These are phyloP conservation scores for Sporisorium exsertum DNA, from an alignment of 1,284 basidiomycete genomes.

Conservation along the genomic window DNA sequence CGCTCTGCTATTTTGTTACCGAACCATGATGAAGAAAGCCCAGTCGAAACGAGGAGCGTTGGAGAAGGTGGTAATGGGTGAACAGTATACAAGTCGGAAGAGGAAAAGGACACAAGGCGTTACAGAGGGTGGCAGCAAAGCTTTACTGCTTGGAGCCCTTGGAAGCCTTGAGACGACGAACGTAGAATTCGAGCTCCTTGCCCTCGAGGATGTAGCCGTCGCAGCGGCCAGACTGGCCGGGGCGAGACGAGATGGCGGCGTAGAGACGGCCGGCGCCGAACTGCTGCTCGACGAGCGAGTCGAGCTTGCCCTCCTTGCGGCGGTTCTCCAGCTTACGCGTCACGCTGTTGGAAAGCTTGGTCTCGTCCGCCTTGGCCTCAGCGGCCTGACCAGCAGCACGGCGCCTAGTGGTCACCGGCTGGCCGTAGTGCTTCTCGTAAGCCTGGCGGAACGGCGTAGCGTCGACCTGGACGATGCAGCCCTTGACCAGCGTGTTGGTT, in stretches of 20 bases:
- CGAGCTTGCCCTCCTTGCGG: constrained; percentile 64
- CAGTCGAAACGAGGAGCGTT: background rate
- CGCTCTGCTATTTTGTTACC: too few species aligned
- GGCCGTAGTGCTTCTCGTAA: constrained; percentile 70
- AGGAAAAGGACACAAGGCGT: background rate
- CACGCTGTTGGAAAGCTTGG: constrained; percentile 63
- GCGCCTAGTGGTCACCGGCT: constrained; percentile 68
- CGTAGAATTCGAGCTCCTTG: constrained; percentile 68
- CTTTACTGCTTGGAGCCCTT: constrained; percentile 62
- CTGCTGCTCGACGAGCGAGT: constrained; percentile 68
- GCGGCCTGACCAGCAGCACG: constrained; percentile 60
- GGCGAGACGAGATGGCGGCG: constrained; percentile 66
- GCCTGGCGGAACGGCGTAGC: constrained; percentile 69
- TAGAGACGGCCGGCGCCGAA: constrained; percentile 68
- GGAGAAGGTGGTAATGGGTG: background rate
- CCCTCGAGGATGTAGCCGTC: constrained; percentile 70
- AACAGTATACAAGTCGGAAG: background rate
- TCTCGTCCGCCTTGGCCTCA: constrained; percentile 55
- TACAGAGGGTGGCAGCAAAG: background rate
- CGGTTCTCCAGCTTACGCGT: constrained; percentile 63
- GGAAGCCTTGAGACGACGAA: constrained; percentile 63
- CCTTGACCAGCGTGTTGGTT: constrained; percentile 70
- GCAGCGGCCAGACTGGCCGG: constrained; percentile 66
- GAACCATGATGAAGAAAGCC: too few species aligned
- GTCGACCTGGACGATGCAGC: constrained; percentile 68